Evolutionary conservation across 768 basidiomycete species (phyloP).

Genomic region (Psilocybe subaeruginosa): DNA sequence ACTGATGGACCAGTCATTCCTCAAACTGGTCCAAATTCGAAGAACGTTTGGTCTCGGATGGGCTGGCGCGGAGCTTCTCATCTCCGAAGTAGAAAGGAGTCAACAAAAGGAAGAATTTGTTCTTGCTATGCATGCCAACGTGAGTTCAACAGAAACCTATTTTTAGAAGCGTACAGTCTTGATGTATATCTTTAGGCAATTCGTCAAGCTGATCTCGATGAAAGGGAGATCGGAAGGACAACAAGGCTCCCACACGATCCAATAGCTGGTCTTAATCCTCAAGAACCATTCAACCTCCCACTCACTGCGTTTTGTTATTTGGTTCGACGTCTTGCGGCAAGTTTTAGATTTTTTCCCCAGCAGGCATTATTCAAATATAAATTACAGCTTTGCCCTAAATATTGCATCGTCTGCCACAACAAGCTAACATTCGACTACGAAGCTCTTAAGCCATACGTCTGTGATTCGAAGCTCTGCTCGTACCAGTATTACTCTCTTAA

Average conservation of each 20-base stretch:
- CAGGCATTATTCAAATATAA: background rate
- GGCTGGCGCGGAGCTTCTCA: slow-evolving; percentile 67
- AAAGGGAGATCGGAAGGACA: slow-evolving; percentile 37
- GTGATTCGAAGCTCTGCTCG: slow-evolving; percentile 62
- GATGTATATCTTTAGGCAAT: slow-evolving; percentile 31
- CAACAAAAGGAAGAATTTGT: slow-evolving; percentile 46
- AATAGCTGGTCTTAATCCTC: slow-evolving; percentile 33
- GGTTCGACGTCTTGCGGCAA: slow-evolving; percentile 61
- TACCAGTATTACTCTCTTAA: slow-evolving; percentile 73
- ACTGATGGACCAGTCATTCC: slow-evolving; percentile 57
- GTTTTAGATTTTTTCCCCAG: slow-evolving; percentile 15
- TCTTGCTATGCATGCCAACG: slow-evolving; percentile 32
- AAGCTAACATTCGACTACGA: slow-evolving; percentile 53
- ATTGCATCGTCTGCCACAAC: slow-evolving; percentile 78
- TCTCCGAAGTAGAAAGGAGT: slow-evolving; percentile 44
- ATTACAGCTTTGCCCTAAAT: slow-evolving; percentile 62
- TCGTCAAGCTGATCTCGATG: slow-evolving; percentile 45
- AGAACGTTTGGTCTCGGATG: slow-evolving; percentile 60
- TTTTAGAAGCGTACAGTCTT: background rate
- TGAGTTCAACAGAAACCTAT: slow-evolving; percentile 18
- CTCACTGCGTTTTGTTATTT: slow-evolving; percentile 69
- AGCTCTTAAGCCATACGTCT: slow-evolving; percentile 76
- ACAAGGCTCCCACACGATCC: slow-evolving; percentile 62
- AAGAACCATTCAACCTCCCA: slow-evolving; percentile 55
- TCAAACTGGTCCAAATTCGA: slow-evolving; percentile 55